Conservation (phyloP, 768 basidiomycete species). For the Lyophyllum atratum region DNA sequence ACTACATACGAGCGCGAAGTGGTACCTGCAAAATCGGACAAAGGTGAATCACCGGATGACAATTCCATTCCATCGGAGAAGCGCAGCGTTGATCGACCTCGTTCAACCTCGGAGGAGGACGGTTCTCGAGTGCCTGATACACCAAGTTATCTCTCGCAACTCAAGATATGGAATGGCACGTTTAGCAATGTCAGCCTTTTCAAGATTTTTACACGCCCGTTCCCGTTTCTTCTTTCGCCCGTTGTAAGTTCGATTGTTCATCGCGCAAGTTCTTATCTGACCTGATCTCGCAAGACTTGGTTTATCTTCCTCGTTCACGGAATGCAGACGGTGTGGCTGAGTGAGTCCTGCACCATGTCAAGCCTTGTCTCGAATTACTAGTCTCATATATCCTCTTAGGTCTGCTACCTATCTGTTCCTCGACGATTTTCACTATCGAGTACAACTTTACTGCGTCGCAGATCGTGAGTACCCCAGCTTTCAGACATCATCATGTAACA, state of each 20-base stretch:
- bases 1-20: slow-evolving; percentile 32
- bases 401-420: slow-evolving; percentile 43
- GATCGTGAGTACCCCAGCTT: slow-evolving; percentile 27
- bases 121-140: slow-evolving; percentile 6
- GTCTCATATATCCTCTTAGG: slow-evolving; percentile 21
- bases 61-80: slow-evolving; percentile 10
- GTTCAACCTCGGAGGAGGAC: slow-evolving; percentile 3
- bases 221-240: slow-evolving; percentile 44
- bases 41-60: slow-evolving; percentile 12
- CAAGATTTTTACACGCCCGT: slow-evolving; percentile 39
- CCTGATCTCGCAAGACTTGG: slow-evolving; percentile 25
- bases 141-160: slow-evolving; percentile 33
- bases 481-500: not conserved
- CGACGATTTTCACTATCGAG: slow-evolving; percentile 45
- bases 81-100: slow-evolving; percentile 11
- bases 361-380: not conserved
- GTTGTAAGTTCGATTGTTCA: slow-evolving; percentile 28
- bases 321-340: slow-evolving; percentile 47
- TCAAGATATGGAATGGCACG: slow-evolving; percentile 38
- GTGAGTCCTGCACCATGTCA: slow-evolving; percentile 20
- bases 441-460: slow-evolving; percentile 43
- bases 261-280: not conserved
- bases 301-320: slow-evolving; percentile 40
- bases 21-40: slow-evolving; percentile 21
- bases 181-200: slow-evolving; percentile 35